Percentiles rank a stretch among this genome's conserved stretches.
phyloP scores from a whole-genome alignment of 257 asterid species.

The Mentha longifolia region DNA sequence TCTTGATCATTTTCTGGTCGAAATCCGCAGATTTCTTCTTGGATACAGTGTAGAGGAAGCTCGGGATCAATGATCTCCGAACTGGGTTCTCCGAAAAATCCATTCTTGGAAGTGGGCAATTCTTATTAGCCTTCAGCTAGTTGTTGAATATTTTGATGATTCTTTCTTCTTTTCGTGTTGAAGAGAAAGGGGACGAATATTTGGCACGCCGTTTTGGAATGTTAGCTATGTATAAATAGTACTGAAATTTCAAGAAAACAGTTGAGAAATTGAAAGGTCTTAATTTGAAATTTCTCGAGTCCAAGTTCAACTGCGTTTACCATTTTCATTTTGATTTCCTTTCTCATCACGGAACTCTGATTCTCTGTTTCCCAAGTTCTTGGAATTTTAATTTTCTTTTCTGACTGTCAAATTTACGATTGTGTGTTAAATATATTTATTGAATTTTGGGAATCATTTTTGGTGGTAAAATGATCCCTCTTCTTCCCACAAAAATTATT shows the following conservation, averaged over 20 bases:
- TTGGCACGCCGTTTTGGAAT: too few relatives aligned
- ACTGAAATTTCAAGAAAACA: not conserved
- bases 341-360: not conserved
- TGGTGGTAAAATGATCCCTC: too few relatives aligned
- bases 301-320: not conserved
- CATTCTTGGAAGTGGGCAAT: slow-evolving; percentile 40
- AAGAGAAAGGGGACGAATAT: not conserved
- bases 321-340: slow-evolving; percentile 25
- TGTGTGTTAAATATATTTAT: too few relatives aligned
- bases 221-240: not conserved
- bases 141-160: not conserved
- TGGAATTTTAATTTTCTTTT: too few relatives aligned
- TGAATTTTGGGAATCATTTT: too few relatives aligned
- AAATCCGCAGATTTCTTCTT: not conserved
- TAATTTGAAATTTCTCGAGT: slow-evolving; percentile 16
- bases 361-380: too few relatives aligned
- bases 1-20: slow-evolving; percentile 22
- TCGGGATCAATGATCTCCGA: slow-evolving; percentile 50
- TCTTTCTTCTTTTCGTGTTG: not conserved
- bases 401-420: too few relatives aligned
- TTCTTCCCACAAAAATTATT: too few relatives aligned
- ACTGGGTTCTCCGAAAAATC: slow-evolving; percentile 36
- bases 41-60: slow-evolving; percentile 42
- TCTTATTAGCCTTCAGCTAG: not conserved
- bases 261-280: too few relatives aligned